Conservation (phyloP, 345 rosid genomes). For the Hirschfeldia incana region DNA sequence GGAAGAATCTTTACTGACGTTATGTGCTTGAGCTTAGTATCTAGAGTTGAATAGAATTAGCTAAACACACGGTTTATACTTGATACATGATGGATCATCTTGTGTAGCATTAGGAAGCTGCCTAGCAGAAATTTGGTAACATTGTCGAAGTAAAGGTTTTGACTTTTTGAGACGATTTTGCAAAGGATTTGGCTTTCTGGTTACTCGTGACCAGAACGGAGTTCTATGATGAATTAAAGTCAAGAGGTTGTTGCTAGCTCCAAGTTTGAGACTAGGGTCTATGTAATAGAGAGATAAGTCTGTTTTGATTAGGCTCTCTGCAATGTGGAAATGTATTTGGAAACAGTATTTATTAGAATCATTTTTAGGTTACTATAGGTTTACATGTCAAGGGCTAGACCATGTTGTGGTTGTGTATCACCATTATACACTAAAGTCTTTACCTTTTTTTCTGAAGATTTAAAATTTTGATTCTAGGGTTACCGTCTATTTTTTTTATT, state of each 20-base stretch:
- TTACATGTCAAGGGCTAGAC: not conserved
- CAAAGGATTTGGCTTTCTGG: not conserved
- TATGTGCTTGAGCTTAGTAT: slow-evolving; percentile 2
- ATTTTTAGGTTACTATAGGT: not conserved
- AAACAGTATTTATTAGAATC: not conserved
- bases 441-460: not conserved
- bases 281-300: not conserved
- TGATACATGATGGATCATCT: not conserved
- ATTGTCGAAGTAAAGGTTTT: not conserved
- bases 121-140: not conserved
- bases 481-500: not conserved
- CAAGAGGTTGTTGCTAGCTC: not conserved
- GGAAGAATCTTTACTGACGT: not conserved
- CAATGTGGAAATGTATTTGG: not conserved
- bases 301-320: not conserved
- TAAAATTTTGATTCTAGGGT: slow-evolving; percentile 1
- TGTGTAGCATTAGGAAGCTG: not conserved
- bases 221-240: not conserved
- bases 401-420: not conserved
- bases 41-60: slow-evolving; percentile 1
- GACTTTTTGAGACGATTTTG: not conserved
- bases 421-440: not conserved
- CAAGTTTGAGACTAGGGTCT: not conserved
- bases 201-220: not conserved
- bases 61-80: not conserved